A percentile compares a stretch with the other conserved stretches of the same genome.
These are phyloP conservation scores for Cenchrus fungigraminus DNA, from an alignment of 176 grass and related monocot species.

Conservation along the genomic window DNA sequence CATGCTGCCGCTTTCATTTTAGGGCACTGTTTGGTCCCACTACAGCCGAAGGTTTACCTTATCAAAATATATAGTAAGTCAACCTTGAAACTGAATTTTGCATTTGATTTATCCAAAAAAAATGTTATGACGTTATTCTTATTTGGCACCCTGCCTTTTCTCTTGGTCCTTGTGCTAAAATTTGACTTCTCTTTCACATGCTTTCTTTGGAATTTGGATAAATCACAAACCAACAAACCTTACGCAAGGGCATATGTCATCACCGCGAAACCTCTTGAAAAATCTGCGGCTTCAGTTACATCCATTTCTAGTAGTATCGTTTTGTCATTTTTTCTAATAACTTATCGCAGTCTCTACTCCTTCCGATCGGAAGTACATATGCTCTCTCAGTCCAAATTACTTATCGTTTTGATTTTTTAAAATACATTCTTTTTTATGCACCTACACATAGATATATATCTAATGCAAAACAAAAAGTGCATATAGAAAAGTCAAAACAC, in stretches of 20 bases:
- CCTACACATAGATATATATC: too few species aligned
- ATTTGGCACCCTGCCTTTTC: neutral
- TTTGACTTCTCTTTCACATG: neutral
- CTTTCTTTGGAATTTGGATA: neutral
- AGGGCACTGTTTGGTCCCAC: neutral
- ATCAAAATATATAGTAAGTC: neutral
- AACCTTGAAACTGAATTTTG: neutral
- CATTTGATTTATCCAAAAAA: neutral
- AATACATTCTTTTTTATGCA: too few species aligned
- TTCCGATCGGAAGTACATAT: neutral
- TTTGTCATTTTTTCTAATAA: neutral
- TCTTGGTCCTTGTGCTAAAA: neutral
- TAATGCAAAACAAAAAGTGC: too few species aligned
- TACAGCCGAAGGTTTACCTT: neutral
- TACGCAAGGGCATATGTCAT: slow-evolving; percentile 13
- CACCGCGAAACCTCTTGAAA: neutral
- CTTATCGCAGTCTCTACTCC: neutral
- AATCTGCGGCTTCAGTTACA: neutral
- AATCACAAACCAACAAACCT: neutral
- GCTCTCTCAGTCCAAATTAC: too few species aligned
- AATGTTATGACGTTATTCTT: neutral
- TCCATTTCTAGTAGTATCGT: too few species aligned
- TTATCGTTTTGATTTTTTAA: too few species aligned
- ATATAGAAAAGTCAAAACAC: too few species aligned
- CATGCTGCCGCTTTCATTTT: neutral